phyloP scores from a whole-genome alignment of 768 basidiomycete genomes.

The Suillus subaureus region DNA sequence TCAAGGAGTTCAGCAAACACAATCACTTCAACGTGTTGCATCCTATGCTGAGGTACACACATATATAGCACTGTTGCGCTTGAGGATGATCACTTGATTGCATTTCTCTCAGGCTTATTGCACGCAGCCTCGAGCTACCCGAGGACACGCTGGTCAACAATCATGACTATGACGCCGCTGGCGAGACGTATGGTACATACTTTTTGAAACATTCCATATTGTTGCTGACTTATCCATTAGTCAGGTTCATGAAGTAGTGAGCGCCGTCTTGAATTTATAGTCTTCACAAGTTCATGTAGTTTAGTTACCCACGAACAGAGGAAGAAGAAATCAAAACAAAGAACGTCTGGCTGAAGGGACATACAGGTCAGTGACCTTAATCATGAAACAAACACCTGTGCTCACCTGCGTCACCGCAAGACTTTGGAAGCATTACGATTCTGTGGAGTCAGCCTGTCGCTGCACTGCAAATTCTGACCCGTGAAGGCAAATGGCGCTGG shows the following conservation, averaged over 20 bases:
- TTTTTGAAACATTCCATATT: background rate
- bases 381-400: background rate
- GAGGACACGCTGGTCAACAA: slow-evolving; percentile 53
- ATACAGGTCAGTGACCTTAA: slow-evolving; percentile 43
- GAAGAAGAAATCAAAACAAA: slow-evolving; percentile 54
- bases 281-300: background rate
- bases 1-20: slow-evolving; percentile 49
- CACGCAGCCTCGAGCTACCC: slow-evolving; percentile 54
- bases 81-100: background rate
- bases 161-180: slow-evolving; percentile 44
- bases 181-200: slow-evolving; percentile 45
- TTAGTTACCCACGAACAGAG: slow-evolving; percentile 50
- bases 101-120: slow-evolving; percentile 41
- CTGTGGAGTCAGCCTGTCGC: slow-evolving; percentile 64
- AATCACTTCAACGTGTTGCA: slow-evolving; percentile 56
- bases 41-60: slow-evolving; percentile 44
- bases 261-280: slow-evolving; percentile 18
- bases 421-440: slow-evolving; percentile 58
- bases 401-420: slow-evolving; percentile 24
- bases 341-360: slow-evolving; percentile 63
- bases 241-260: slow-evolving; percentile 70
- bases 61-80: background rate
- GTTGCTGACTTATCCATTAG: slow-evolving; percentile 30
- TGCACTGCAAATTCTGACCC: slow-evolving; percentile 56
- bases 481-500: slow-evolving; percentile 58